Evolutionary conservation across 805 yeast species (phyloP).

Genomic region (Debaryomyces hansenii): DNA sequence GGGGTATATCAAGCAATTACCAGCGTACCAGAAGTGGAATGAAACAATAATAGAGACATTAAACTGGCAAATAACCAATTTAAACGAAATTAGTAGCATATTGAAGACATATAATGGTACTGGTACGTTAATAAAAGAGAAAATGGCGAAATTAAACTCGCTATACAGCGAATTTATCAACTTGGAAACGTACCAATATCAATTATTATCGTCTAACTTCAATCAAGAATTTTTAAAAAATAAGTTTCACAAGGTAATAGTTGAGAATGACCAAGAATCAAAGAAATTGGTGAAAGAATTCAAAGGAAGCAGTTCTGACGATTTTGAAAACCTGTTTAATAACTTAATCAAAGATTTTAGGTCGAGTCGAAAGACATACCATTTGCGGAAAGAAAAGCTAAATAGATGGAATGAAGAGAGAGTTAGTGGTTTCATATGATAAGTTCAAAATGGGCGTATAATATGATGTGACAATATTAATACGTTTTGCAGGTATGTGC

Average conservation of each 20-base stretch:
- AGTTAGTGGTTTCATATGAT: slow-evolving; percentile 37
- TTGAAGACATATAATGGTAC: slow-evolving; percentile 20
- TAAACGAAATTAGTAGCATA: slow-evolving; percentile 21
- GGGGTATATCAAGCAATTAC: slow-evolving; percentile 30
- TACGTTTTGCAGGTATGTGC: too few species aligned
- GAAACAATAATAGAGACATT: slow-evolving; percentile 11
- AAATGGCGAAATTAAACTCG: slow-evolving; percentile 20
- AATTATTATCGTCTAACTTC: slow-evolving; percentile 36
- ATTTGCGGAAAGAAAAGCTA: slow-evolving; percentile 36
- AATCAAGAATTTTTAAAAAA: slow-evolving; percentile 30
- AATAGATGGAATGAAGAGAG: slow-evolving; percentile 46
- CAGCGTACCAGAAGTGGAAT: slow-evolving; percentile 17
- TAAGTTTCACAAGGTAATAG: slow-evolving; percentile 26
- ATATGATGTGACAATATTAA: too few species aligned
- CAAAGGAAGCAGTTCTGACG: slow-evolving; percentile 2
- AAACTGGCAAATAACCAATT: slow-evolving; percentile 12
- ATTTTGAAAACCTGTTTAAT: slow-evolving; percentile 8
- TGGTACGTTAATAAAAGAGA: slow-evolving; percentile 21
- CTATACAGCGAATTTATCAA: slow-evolving; percentile 32
- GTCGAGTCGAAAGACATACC: slow-evolving; percentile 27
- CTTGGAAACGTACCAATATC: slow-evolving; percentile 39
- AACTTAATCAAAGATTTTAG: slow-evolving; percentile 18
- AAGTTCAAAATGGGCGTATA: too few species aligned
- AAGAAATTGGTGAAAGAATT: slow-evolving; percentile 13
- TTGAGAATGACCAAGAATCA: slow-evolving; percentile 21